A percentile compares a stretch with the other conserved stretches of the same genome.
phyloP scores from a whole-genome alignment of 257 asterid species.

The Penstemon newberryi region DNA sequence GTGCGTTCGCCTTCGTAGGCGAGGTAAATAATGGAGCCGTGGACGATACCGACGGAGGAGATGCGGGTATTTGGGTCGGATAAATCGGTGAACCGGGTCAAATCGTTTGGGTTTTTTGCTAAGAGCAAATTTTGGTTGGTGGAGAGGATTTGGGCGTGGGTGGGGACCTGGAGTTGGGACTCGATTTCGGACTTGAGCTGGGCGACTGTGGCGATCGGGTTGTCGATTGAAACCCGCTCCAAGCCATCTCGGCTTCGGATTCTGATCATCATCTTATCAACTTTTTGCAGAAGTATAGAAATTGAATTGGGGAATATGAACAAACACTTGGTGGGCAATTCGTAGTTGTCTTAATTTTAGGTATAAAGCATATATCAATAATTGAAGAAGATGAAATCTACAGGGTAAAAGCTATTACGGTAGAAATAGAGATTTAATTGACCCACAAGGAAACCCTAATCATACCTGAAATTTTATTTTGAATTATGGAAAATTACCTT shows the following conservation, averaged over 20 bases:
- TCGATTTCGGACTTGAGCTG: slow-evolving; percentile 68
- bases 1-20: slow-evolving; percentile 87
- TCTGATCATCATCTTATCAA: slow-evolving; percentile 75
- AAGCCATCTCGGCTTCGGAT: slow-evolving; percentile 97
- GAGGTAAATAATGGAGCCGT: slow-evolving; percentile 80
- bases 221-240: slow-evolving; percentile 81
- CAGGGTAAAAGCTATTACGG: neutral
- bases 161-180: slow-evolving; percentile 78
- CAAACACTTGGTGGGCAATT: slow-evolving; percentile 32
- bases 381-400: neutral
- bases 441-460: slow-evolving; percentile 14
- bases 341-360: neutral
- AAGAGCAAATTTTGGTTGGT: slow-evolving; percentile 79
- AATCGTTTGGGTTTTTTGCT: slow-evolving; percentile 66
- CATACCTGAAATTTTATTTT: neutral
- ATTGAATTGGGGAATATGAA: slow-evolving; percentile 15
- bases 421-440: neutral
- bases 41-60: slow-evolving; percentile 53
- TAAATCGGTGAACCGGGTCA: slow-evolving; percentile 68
- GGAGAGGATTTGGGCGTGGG: slow-evolving; percentile 75
- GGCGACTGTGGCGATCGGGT: slow-evolving; percentile 62
- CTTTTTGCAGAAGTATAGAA: slow-evolving; percentile 20
- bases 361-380: neutral
- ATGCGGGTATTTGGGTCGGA: slow-evolving; percentile 47
- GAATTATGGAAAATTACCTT: too few species aligned